Evolutionary conservation across 1,139 yeast species (phyloP), one percentile per base, ranked within the genome.

Genomic region (Lodderomyces jiufengensis): DNA sequence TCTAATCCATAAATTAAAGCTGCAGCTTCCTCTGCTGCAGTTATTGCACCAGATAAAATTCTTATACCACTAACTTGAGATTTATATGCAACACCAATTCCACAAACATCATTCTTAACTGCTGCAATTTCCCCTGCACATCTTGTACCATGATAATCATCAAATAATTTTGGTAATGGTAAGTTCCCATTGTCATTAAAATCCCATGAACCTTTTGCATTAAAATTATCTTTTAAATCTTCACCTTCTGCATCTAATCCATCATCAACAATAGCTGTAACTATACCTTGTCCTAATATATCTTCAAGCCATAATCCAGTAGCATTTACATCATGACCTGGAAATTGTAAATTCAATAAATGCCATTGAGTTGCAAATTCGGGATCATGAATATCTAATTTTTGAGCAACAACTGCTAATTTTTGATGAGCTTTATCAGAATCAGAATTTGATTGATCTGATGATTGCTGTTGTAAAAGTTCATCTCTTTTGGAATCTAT

Each of bases 71-170:
- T 74, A 2, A 94, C 95, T 51, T 81, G 78, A 3, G 96, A 80
- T 36, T 78, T 78, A 52, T 77, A 90, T 0, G 97, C 97, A 7
- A 90, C 95, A 28, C 99, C 99, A 4, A 94, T 73, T 24, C 98
- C 98, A 63, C 99, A 94, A 14, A 71, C 80, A 27, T 80, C 84
- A 57, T 94, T 92, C 39, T 78, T 90, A 2, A 82, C 95, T 2
- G 87, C 88, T 0, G 97, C 97, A 39, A 94, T 84, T 59, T 94
- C 98, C 24, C 97, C 98, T 1, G 98, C 98, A 66, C 99, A 94
- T 48, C 99, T 70, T 0, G 99, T 94, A 3, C 99, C 99, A 57
- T 94, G 99, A 48, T 80, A 78, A 55, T 94, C 98, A 56, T 85
- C 95, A n/a, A 49, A 59, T 29, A 90, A 67, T 41, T 80, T 66